Evolutionary conservation across 768 basidiomycete genomes (phyloP).

Genomic region (Pisolithus marmoratus): DNA sequence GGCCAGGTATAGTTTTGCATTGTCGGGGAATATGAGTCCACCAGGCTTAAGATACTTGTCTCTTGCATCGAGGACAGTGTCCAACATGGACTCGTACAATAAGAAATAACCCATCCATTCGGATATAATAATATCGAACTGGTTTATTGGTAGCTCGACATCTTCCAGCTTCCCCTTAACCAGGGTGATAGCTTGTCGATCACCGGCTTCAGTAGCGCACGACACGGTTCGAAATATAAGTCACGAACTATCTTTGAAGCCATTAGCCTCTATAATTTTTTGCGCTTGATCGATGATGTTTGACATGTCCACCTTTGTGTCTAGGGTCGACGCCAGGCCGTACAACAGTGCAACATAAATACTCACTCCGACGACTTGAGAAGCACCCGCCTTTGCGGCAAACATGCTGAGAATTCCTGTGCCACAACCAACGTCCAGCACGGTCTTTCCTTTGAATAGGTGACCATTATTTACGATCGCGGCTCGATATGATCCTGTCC

Average conservation of each 20-base stretch:
- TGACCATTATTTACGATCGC: constrained; percentile 94
- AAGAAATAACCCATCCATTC: constrained; percentile 99
- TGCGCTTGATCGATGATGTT: constrained; percentile 99
- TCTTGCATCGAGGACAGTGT: constrained; percentile 93
- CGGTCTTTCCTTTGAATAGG: constrained; percentile 94
- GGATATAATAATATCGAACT: constrained; percentile 98
- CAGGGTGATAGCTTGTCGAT: constrained; percentile 73
- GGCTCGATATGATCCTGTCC: constrained; percentile 90
- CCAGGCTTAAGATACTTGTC: constrained; percentile 93
- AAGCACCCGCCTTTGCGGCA: constrained; percentile 92
- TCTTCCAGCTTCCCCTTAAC: constrained; percentile 99
- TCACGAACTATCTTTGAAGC: constrained; percentile 86
- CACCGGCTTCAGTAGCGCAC: constrained; percentile 1
- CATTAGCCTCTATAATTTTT: constrained; percentile 95
- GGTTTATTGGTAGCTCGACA: constrained; percentile 73
- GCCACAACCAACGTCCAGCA: constrained; percentile 97
- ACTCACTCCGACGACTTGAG: constrained; percentile 87
- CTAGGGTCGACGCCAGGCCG: background rate
- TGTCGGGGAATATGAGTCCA: constrained; percentile 95
- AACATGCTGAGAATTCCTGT: constrained; percentile 99
- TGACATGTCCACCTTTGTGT: constrained; percentile 91
- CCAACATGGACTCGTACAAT: constrained; percentile 98
- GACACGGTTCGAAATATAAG: background rate
- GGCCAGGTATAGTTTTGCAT: constrained; percentile 85
- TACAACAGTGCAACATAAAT: constrained; percentile 1